Evolutionary conservation across 805 yeast species (phyloP), one percentile per base, ranked within the genome.

Genomic region (Candida endomychidarum): DNA sequence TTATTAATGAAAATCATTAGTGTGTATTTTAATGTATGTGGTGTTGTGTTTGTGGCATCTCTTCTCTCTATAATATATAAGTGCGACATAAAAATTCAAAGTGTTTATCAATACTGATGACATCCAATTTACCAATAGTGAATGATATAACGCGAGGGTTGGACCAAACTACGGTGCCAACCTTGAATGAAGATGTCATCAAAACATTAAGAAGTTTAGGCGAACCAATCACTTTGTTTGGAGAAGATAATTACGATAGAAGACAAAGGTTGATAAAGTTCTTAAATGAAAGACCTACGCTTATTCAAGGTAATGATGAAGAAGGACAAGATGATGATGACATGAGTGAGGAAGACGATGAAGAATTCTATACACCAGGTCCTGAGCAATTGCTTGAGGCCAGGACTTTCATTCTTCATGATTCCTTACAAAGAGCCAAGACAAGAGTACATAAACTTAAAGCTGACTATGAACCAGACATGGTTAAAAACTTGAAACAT

Each of bases 281-380:
- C 6, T 50, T 84, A 11, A 40, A 49, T 3, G 70, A 65, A 30
- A 33, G 30, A 20, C 42, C 34, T 23, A 20, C 11, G n/a, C 35
- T 32, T 8, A 9, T 32, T 15, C 18, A 12, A 4, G 8, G 11
- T 29, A 7, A 29, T 6, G 29, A 15, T 24, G 16, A 16, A 23
- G 10, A 23, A 16, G 10, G 4, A 6, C 22, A 34, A 16, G 42
- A 30, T 6, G 52, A 45, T 15, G 51, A 47, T 3, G 61, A 43
- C 2, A 60, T 48, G 2, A 62, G 51, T 1, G 67, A 57, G 5
- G 74, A 60, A 1, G 72, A 61, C 1, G 83, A 86, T 10, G 95
- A 83, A 37, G 96, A 88, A 44, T 89, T 84, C 53, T 88, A 80
- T 53, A 88, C 96, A 0, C 95, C 95, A 0, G 96, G 95, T 0